These are phyloP conservation scores for Euphorbia celastroides DNA, from an alignment of 441 rosid species.

Conservation along the genomic window DNA sequence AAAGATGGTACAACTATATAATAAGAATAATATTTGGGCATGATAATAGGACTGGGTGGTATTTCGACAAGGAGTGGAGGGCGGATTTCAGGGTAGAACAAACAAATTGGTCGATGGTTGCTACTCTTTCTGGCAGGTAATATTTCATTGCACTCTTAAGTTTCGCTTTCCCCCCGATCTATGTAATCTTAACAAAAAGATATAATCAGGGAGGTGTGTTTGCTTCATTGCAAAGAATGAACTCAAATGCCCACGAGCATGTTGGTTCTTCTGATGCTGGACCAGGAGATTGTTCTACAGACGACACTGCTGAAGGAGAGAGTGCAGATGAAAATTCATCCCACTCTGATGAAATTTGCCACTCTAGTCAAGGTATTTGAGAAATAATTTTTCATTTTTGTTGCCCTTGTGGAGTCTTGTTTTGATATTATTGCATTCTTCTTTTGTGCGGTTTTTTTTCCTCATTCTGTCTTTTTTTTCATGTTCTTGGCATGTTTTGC, in stretches of 20 bases:
- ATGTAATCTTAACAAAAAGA: conserved; percentile 9
- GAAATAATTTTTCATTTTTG: not conserved
- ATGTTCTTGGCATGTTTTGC: conserved; percentile 21
- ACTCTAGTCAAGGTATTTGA: conserved; percentile 19
- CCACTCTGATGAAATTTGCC: conserved; percentile 24
- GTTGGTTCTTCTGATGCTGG: conserved; percentile 20
- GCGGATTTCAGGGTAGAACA: conserved; percentile 93
- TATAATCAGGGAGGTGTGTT: conserved; percentile 64
- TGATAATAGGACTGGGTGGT: conserved; percentile 65
- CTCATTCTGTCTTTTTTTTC: not conserved
- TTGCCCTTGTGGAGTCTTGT: not conserved
- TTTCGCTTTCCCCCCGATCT: conserved; percentile 4
- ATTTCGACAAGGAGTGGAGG: conserved; percentile 84
- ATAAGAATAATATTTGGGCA: not conserved
- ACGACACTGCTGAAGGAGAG: conserved; percentile 35
- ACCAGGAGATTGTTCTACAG: conserved; percentile 25
- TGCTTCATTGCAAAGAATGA: conserved; percentile 53
- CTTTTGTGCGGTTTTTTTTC: not conserved
- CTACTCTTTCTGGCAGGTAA: conserved; percentile 97
- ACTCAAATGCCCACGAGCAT: conserved; percentile 19
- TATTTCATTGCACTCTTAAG: conserved; percentile 6
- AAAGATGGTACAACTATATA: not conserved
- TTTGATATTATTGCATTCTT: not conserved
- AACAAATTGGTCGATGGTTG: conserved; percentile 95
- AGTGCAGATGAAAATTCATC: conserved; percentile 30